Evolutionary conservation across 2,329 filamentous ascomycete genomes (phyloP).

Genomic region (Coleophoma cylindrospora): DNA sequence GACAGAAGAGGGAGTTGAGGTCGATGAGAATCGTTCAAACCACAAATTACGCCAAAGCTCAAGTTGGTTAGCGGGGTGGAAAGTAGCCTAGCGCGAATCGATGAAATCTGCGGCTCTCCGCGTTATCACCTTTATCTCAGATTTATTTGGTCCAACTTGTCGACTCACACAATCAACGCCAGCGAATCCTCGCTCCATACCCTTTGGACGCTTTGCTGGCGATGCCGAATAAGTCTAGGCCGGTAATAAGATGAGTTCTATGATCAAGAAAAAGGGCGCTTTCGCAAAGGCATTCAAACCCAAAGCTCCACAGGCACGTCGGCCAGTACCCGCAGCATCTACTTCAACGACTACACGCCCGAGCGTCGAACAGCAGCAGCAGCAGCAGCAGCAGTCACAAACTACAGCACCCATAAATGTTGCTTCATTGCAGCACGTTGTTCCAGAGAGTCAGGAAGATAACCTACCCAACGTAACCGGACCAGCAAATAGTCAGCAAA

Average conservation of each 20-base stretch:
- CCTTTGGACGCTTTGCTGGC: neutral
- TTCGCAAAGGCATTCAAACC: slow-evolving; percentile 58
- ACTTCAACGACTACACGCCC: slow-evolving; percentile 28
- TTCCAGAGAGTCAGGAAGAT: too few species aligned
- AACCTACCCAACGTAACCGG: too few species aligned
- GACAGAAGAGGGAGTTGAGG: slow-evolving; percentile 1
- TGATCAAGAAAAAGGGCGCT: slow-evolving; percentile 62
- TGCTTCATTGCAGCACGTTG: neutral
- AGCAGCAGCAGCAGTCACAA: slow-evolving; percentile 30
- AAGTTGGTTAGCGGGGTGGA: neutral
- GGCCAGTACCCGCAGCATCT: slow-evolving; percentile 34
- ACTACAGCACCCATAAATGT: slow-evolving; percentile 13
- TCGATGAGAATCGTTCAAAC: neutral
- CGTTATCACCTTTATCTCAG: neutral
- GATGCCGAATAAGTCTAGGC: neutral
- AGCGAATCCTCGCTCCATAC: neutral
- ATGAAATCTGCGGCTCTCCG: neutral
- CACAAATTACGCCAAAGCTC: neutral
- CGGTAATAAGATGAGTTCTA: slow-evolving; percentile 48
- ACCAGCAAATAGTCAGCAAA: too few species aligned
- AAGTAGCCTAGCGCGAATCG: neutral
- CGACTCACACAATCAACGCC: neutral
- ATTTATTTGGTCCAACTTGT: neutral
- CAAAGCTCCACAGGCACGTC: slow-evolving; percentile 54
- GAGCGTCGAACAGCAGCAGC: slow-evolving; percentile 34